Conservation (phyloP, 1,139 yeast species). For the Protomyces inundatus region DNA sequence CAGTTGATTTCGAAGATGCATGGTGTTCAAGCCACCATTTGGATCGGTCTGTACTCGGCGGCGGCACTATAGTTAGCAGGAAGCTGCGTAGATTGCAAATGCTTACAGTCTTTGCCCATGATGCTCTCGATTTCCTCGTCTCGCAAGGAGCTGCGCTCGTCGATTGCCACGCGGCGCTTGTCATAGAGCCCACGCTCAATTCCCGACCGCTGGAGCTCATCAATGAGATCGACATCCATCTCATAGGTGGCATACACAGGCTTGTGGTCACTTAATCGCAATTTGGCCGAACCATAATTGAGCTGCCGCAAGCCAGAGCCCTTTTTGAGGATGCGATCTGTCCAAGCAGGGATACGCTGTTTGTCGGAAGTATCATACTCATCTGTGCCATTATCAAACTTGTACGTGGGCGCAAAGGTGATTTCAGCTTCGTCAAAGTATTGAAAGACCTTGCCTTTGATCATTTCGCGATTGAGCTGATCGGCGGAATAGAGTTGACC, state of each 20-base stretch:
- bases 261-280: slow-evolving; percentile 83
- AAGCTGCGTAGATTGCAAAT: background rate
- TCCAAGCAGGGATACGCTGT: slow-evolving; percentile 93
- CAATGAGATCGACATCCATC: slow-evolving; percentile 63
- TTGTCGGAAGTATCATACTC: slow-evolving; percentile 85
- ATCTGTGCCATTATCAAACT: slow-evolving; percentile 83
- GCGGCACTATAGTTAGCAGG: slow-evolving; percentile 49
- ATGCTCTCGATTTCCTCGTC: slow-evolving; percentile 33
- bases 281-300: slow-evolving; percentile 53
- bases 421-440: slow-evolving; percentile 77
- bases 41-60: slow-evolving; percentile 74
- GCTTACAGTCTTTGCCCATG: slow-evolving; percentile 17
- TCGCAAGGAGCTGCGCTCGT: slow-evolving; percentile 40
- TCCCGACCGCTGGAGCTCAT: slow-evolving; percentile 55
- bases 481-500: slow-evolving; percentile 60
- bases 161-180: slow-evolving; percentile 40
- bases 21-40: slow-evolving; percentile 94
- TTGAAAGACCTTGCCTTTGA: slow-evolving; percentile 76
- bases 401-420: slow-evolving; percentile 82
- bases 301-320: slow-evolving; percentile 57
- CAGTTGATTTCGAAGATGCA: slow-evolving; percentile 59
- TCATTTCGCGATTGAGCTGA: slow-evolving; percentile 79
- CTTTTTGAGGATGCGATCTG: slow-evolving; percentile 67
- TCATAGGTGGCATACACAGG: slow-evolving; percentile 80
- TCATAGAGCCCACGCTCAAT: slow-evolving; percentile 58